Conservation (phyloP, 2,329 filamentous ascomycete species). For the Diaporthe humulicola region DNA sequence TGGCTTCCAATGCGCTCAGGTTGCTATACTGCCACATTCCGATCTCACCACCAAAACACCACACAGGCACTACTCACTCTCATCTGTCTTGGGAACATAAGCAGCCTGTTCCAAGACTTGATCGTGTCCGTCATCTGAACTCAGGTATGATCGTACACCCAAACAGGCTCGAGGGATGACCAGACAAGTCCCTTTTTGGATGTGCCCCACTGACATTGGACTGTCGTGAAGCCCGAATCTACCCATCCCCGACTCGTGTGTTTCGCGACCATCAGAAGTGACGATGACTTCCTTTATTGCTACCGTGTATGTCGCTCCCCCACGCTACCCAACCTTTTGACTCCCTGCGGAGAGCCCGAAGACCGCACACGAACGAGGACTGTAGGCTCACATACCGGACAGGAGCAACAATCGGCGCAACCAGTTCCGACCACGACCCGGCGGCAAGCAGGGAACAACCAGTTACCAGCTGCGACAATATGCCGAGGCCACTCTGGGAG, state of each 20-base stretch:
- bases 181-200: background rate
- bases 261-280: slow-evolving; percentile 10
- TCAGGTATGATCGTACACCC: slow-evolving; percentile 27
- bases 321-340: slow-evolving; percentile 45
- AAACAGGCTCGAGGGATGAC: slow-evolving; percentile 2
- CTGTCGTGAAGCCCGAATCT: slow-evolving; percentile 5
- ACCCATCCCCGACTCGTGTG: slow-evolving; percentile 2
- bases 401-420: slow-evolving; percentile 91
- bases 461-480: slow-evolving; percentile 96
- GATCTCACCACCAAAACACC: slow-evolving; percentile 3
- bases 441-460: slow-evolving; percentile 86
- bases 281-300: slow-evolving; percentile 84
- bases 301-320: slow-evolving; percentile 78
- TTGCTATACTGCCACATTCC: background rate
- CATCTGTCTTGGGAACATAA: slow-evolving; percentile 3
- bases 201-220: slow-evolving; percentile 22
- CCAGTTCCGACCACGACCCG: slow-evolving; percentile 89
- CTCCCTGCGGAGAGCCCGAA: slow-evolving; percentile 44
- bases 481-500: slow-evolving; percentile 95
- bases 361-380: background rate
- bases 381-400: slow-evolving; percentile 8
- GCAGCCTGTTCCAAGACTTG: background rate
- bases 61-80: background rate
- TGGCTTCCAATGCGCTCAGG: background rate
- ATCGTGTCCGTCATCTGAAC: slow-evolving; percentile 7